Conservation (phyloP, 1,284 basidiomycete species). For the Marasmius fiardii region DNA sequence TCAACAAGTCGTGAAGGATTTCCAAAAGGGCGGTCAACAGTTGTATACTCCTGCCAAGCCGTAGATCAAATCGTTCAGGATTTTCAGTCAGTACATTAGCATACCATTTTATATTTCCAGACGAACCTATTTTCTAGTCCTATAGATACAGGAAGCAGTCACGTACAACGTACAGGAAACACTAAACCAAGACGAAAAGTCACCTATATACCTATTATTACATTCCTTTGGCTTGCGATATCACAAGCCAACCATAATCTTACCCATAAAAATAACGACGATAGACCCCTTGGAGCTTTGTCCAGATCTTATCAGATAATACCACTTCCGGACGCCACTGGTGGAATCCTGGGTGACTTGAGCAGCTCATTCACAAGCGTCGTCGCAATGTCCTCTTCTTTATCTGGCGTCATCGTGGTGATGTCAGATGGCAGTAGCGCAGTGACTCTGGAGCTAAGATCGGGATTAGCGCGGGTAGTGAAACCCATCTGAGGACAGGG, state of each 20-base stretch:
- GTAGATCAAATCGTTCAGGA: too few species aligned
- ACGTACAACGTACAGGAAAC: too few species aligned
- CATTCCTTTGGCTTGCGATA: too few species aligned
- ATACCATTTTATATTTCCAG: too few species aligned
- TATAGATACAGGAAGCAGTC: too few species aligned
- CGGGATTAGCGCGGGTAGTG: conserved; percentile 49
- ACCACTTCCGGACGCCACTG: conserved; percentile 27
- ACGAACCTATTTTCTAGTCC: too few species aligned
- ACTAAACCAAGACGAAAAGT: too few species aligned
- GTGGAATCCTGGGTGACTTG: conserved; percentile 29
- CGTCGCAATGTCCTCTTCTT: conserved; percentile 62
- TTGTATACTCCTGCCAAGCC: not conserved
- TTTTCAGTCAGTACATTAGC: too few species aligned
- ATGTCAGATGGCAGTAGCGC: conserved; percentile 40
- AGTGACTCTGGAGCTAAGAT: conserved; percentile 48
- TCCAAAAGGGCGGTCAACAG: not conserved
- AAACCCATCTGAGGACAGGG: conserved; percentile 80
- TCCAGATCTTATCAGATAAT: conserved; percentile 13
- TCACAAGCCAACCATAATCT: too few species aligned
- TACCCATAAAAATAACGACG: not conserved
- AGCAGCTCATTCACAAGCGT: conserved; percentile 59
- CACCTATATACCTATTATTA: too few species aligned
- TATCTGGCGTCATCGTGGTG: conserved; percentile 41
- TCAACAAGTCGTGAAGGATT: not conserved
- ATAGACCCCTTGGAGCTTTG: not conserved